Evolutionary conservation across 345 rosid genomes (phyloP), one percentile per base, ranked within the genome.

Genomic region (Aethionema arabicum): DNA sequence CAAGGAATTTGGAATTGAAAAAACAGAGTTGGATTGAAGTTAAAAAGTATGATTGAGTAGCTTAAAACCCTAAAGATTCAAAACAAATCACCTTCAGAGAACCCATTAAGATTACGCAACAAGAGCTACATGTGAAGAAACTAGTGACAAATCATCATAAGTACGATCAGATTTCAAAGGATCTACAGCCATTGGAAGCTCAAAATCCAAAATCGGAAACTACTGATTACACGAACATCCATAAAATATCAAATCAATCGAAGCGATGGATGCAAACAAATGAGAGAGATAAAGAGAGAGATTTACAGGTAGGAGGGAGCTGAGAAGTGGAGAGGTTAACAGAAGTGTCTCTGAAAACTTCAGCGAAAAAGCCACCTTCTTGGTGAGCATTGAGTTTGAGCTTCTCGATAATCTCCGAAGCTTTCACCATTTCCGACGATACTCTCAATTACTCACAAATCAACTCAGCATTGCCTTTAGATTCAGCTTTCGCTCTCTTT

Each of bases 321-420:
- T 79, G 95, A 72, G 95, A 78, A 45, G 78, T 84, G 80, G 95
- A 72, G 75, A 91, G 88, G 49, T 64, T 12, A 4, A 91, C 42
- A n/a, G 95, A 83, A 31, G 72, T 38, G 62, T 91, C 98, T 67
- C 98, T 83, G 61, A 88, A 88, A 21, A 87, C 75, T 78, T 91
- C 91, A 7, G 66, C 4, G 79, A 53, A 91, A 71, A 84, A 88
- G 13, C 98, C 98, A 40, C 98, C 98, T 68, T 91, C 98, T 57
- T 70, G 83, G 53, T 91, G 90, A 3, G 96, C 63, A 41, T 53
- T 72, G 51, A 91, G 86, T 45, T 86, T 76, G 69, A 91, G 68
- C 63, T 83, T 85, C 12, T 70, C 49, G 5, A 76, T 83, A 29
- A 88, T 72, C 69, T 69, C 83, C 13, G 93, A 69, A 11, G 87